Evolutionary conservation across 2,329 filamentous ascomycete species (phyloP).

Genomic region (Aspergillus spinulosporus): DNA sequence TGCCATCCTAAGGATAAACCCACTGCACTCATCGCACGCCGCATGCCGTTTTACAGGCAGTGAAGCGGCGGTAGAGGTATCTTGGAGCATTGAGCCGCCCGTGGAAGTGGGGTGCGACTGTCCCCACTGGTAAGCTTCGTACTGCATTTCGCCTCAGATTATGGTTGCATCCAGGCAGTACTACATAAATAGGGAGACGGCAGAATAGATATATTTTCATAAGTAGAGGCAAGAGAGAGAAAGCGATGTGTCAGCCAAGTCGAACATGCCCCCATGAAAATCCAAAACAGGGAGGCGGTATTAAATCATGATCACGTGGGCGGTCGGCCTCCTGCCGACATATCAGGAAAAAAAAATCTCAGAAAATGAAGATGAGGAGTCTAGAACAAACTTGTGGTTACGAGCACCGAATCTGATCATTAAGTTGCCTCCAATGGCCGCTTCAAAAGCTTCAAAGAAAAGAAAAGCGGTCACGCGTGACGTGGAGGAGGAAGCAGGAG

Average conservation of each 20-base stretch:
- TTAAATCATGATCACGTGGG: conserved; percentile 34
- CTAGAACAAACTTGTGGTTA: conserved; percentile 1
- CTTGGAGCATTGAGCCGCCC: conserved; percentile 11
- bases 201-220: conserved; percentile 8
- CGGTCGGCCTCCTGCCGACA: conserved; percentile 28
- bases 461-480: conserved; percentile 64
- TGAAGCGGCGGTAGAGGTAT: conserved; percentile 18
- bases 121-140: conserved; percentile 15
- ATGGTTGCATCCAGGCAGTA: background rate
- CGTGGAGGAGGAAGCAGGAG: conserved; percentile 49
- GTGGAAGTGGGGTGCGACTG: conserved; percentile 9
- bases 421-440: conserved; percentile 32
- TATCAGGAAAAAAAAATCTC: background rate
- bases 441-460: conserved; percentile 55
- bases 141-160: conserved; percentile 14
- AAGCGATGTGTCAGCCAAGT: background rate
- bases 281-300: conserved; percentile 28
- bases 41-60: conserved; percentile 44
- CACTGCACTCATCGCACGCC: conserved; percentile 53
- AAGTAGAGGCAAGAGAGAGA: conserved; percentile 12
- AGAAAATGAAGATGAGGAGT: background rate
- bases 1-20: conserved; percentile 20
- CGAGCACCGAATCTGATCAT: background rate
- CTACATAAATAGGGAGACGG: background rate
- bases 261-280: conserved; percentile 17